A percentile compares a stretch with the other conserved stretches of the same genome.
Conservation (phyloP, 2,329 filamentous ascomycete genomes). For the Colletotrichum plurivorum region DNA sequence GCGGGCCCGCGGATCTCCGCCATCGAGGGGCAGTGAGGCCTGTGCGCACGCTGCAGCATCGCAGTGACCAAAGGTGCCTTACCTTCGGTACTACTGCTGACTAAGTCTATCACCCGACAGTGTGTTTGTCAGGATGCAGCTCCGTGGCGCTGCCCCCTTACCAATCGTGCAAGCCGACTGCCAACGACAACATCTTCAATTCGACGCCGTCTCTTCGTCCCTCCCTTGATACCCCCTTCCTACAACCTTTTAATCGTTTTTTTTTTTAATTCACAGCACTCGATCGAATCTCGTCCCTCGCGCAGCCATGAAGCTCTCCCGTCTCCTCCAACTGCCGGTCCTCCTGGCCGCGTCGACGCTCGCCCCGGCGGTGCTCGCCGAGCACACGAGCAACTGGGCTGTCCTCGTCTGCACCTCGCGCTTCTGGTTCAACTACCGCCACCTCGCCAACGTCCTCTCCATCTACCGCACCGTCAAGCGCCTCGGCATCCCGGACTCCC, state of each 20-base stretch:
- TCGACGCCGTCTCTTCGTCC: neutral
- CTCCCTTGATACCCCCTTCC: conserved; percentile 18
- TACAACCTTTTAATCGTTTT: neutral
- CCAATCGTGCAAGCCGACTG: conserved; percentile 8
- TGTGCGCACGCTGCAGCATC: conserved; percentile 6
- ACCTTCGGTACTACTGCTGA: conserved; percentile 12
- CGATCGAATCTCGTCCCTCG: no score
- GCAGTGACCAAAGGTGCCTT: no score
- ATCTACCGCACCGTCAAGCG: conserved; percentile 98
- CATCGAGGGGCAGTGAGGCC: conserved; percentile 6
- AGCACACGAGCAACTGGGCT: conserved; percentile 99
- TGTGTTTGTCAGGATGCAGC: conserved; percentile 34
- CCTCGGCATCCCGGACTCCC: conserved; percentile 95
- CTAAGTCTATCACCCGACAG: conserved; percentile 17
- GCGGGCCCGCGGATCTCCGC: conserved; percentile 7
- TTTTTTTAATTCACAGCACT: neutral
- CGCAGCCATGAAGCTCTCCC: conserved; percentile 65
- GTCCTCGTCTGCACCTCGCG: conserved; percentile 98
- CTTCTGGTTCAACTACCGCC: conserved; percentile 99
- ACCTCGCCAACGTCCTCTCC: conserved; percentile 96
- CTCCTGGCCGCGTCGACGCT: conserved; percentile 65
- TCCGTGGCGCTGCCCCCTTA: conserved; percentile 34
- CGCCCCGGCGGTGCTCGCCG: conserved; percentile 64
- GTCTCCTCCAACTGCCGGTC: conserved; percentile 60
- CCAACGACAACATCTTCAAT: conserved; percentile 1